These are phyloP conservation scores for Eucalyptus albens DNA, from an alignment of 345 rosid genomes.

Conservation along the genomic window DNA sequence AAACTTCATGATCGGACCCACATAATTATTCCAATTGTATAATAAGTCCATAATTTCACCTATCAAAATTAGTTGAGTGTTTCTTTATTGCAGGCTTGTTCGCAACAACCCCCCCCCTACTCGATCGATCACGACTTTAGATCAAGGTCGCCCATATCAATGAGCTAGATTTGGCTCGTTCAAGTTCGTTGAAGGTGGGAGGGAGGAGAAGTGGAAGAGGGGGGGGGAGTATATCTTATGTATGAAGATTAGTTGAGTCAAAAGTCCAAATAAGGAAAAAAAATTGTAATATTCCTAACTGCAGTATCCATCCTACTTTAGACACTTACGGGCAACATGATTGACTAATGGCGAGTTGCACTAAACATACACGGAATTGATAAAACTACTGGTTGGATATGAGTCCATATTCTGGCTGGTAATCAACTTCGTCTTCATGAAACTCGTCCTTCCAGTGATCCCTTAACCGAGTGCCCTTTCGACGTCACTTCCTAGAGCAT, in stretches of 20 bases:
- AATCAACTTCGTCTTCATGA: neutral
- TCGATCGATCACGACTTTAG: neutral
- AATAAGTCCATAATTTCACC: neutral
- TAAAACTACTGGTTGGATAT: neutral
- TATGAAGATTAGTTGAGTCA: neutral
- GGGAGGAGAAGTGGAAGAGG: too few species aligned
- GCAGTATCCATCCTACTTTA: neutral
- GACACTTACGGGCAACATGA: neutral
- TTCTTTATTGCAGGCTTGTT: neutral
- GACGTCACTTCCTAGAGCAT: neutral
- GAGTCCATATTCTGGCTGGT: neutral
- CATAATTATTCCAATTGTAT: neutral
- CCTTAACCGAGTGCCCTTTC: neutral
- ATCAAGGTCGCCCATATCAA: neutral
- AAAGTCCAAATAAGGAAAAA: neutral
- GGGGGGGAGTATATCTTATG: neutral
- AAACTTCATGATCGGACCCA: neutral
- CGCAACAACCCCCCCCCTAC: rapidly evolving
- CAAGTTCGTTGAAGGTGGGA: neutral
- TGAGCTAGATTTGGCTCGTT: neutral
- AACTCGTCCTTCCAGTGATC: neutral
- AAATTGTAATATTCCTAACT: neutral
- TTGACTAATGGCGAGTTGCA: neutral
- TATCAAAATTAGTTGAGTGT: neutral
- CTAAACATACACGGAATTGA: neutral